Evolutionary conservation across 345 rosid genomes (phyloP), one percentile per base, ranked within the genome.

Genomic region (Acer campestre): DNA sequence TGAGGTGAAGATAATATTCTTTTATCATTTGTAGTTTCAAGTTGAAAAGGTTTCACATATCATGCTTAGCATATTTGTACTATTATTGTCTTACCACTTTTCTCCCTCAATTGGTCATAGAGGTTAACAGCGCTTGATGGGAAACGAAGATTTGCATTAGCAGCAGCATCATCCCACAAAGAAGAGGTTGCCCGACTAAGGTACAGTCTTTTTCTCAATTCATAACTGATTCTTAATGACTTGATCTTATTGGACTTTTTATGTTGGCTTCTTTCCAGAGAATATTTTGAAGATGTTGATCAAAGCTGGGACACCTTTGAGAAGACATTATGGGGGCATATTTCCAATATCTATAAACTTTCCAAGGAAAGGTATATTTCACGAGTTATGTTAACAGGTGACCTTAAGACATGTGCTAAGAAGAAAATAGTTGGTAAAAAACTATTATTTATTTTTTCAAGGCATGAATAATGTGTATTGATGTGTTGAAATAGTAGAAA

Each of bases 281-380:
- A 94, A 87, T 96, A 96, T 86, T 96, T 96, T 86, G 98, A 96
- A 88, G 99, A 96, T 64, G 97, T 96, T 51, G 99, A 96, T 90
- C 88, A 72, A 76, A 92, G 93, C 4, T 96, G 99, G 98, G 99
- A 91, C 86, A 94, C 98, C 66, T 94, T 96, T 85, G 99, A 96
- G 85, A 91, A 92, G 83, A 91, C 95, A 84, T 83, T 96, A 81
- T 96, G 99, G 99, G 91, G 86, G 61, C 97, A 92, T 75, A 75
- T 96, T 77, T 70, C 90, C 77, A 94, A 92, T 86, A 92, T 89
- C 79, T 89, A 88, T 83, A 91, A 89, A 85, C 98, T 94, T 68
- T 87, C 99, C 23, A 96, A 96, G 87, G 98, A 96, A 85, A 96
- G 99, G 99, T 96, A 87, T 55, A 71, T 27, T 18, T 59, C 27